Evolutionary conservation across 2,329 filamentous ascomycete genomes (phyloP), one percentile per base, ranked within the genome.

Genomic region (Fragosphaeria purpurea): DNA sequence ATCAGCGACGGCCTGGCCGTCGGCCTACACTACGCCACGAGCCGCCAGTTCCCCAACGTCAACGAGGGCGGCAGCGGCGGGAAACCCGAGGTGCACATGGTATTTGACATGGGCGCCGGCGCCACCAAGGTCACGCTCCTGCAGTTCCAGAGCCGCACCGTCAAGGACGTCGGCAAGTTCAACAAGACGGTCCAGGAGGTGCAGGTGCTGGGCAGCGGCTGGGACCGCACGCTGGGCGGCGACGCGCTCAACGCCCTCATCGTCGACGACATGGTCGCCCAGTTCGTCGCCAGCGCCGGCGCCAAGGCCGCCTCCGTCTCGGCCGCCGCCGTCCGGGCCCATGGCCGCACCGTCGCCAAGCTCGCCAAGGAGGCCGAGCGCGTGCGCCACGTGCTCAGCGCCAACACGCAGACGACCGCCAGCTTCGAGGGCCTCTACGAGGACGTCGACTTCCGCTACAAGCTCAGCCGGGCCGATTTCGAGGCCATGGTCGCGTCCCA

Each of bases 111-210:
- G 90, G 93, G 93, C 58, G 90, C 93, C 58, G 93, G 93, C 5
- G 96, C 88, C 44, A 86, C 91, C 35, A 95, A 88, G 60, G 91
- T 91, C 5, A 93, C 89, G 6, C 73, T 98, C 48, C 70, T 98
- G 64, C 85, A 83, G 61, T 95, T 98, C 70, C 90, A 96, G 67
- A 86, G 86, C 63, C 83, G 85, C 59, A 83, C 78, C 2, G 84
- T 97, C 55, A 98, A 97, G 75, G 91, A 96, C 60, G 70, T 91
- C 50, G 90, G 89, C 57, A 89, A 86, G 66, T 91, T 80, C 73
- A 97, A 96, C 75, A 97, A 97, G 79, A 96, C 89, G 1, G 72
- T 98, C 35, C 93, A 97, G 64, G 93, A 98, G 65, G 85, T 97
- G n/a, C 81, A 88, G 55, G 87, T 95, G 39, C 60, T 96, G 43